These are phyloP conservation scores for Pneumocystis carinii DNA, from an alignment of 1,139 yeast species.

Conservation along the genomic window DNA sequence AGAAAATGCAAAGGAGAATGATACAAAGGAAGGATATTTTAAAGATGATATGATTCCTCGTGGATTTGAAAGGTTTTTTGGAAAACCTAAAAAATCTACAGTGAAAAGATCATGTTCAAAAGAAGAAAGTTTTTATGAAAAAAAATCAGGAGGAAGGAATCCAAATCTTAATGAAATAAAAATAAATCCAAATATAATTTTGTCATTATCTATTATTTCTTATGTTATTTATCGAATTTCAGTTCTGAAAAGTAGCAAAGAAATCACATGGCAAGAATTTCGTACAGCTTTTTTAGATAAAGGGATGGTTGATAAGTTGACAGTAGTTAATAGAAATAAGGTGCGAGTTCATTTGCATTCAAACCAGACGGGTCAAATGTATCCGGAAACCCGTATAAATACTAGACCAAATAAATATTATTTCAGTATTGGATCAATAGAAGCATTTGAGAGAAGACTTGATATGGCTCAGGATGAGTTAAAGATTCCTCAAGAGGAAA, in stretches of 20 bases:
- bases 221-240: constrained; percentile 7
- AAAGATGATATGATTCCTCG: constrained; percentile 2
- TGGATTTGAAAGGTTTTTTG: constrained; percentile 11
- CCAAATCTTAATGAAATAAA: constrained; percentile 4
- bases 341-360: constrained; percentile 64
- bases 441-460: constrained; percentile 73
- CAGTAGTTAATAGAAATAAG: constrained; percentile 60
- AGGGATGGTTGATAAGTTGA: constrained; percentile 63
- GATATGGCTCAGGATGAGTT: constrained; percentile 60
- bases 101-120: constrained; percentile 3
- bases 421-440: constrained; percentile 84
- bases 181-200: constrained; percentile 7
- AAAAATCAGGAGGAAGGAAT: constrained; percentile 5
- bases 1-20: constrained; percentile 1
- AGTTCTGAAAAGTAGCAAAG: constrained; percentile 18
- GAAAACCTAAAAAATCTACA: constrained; percentile 1
- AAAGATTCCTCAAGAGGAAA: constrained; percentile 44
- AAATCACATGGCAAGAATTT: constrained; percentile 80
- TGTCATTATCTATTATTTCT: constrained; percentile 5
- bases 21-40: background rate
- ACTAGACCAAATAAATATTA: constrained; percentile 19
- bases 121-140: constrained; percentile 2
- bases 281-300: constrained; percentile 66
- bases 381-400: constrained; percentile 14
- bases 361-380: constrained; percentile 31